Evolutionary conservation across 2,329 filamentous ascomycete species (phyloP).

Genomic region (Claviceps fusiformis): DNA sequence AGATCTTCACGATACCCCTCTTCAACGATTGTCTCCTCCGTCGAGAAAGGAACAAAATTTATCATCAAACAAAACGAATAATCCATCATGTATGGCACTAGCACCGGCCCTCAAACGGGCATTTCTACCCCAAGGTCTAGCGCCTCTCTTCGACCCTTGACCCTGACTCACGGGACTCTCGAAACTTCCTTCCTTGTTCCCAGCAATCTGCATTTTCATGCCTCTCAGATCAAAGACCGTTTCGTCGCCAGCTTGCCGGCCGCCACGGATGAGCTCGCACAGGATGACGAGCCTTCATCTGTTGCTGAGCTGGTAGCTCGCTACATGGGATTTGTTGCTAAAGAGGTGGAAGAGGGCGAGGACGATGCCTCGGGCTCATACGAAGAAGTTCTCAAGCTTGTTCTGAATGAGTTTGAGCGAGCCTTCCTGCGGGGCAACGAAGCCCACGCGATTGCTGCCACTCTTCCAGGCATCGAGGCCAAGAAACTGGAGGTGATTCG

Average conservation of each 20-base stretch:
- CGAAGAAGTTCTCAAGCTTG: constrained; percentile 80
- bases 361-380: constrained; percentile 81
- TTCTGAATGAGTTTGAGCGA: constrained; percentile 92
- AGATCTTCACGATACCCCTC: constrained; percentile 29
- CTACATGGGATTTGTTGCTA: constrained; percentile 81
- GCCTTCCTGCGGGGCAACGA: constrained; percentile 92
- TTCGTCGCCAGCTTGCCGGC: constrained; percentile 76
- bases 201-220: constrained; percentile 90
- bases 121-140: constrained; percentile 93
- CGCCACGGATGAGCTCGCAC: constrained; percentile 91
- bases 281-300: constrained; percentile 98
- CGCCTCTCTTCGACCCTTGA: constrained; percentile 81
- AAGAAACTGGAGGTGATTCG: constrained; percentile 87
- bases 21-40: neutral
- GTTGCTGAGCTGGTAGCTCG: constrained; percentile 81
- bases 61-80: neutral
- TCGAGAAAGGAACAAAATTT: neutral
- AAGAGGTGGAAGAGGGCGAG: constrained; percentile 83
- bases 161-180: constrained; percentile 83
- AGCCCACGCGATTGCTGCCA: constrained; percentile 77
- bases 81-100: constrained; percentile 69
- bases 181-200: constrained; percentile 94
- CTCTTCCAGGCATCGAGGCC: constrained; percentile 74
- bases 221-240: constrained; percentile 81
- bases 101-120: constrained; percentile 79